A percentile compares a stretch with the other conserved stretches of the same genome.
phyloP scores from a whole-genome alignment of 2,329 filamentous ascomycete genomes.

The Arthroderma sp. region DNA sequence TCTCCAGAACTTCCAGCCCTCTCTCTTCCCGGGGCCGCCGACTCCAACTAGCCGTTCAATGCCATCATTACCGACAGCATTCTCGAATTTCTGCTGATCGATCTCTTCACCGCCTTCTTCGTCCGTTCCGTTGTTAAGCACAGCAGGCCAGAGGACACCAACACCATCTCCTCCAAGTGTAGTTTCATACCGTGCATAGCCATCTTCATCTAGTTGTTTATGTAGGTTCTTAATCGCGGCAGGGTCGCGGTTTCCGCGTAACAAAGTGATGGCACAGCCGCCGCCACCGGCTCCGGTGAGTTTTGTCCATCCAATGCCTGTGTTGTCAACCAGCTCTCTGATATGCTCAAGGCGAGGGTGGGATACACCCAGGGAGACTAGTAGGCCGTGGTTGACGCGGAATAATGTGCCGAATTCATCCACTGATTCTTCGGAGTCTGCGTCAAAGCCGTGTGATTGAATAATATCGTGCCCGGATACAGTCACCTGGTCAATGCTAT shows the following conservation, averaged over 20 bases:
- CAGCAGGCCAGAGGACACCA: slow-evolving; percentile 84
- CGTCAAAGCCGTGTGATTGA: slow-evolving; percentile 52
- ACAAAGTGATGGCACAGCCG: slow-evolving; percentile 83
- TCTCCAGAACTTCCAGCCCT: slow-evolving; percentile 81
- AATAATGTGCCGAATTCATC: slow-evolving; percentile 73
- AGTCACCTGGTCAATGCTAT: slow-evolving; percentile 61
- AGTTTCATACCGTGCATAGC: slow-evolving; percentile 74
- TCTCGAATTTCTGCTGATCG: slow-evolving; percentile 75
- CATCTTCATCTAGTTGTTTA: slow-evolving; percentile 51
- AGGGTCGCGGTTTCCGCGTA: slow-evolving; percentile 52
- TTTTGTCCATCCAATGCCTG: slow-evolving; percentile 91
- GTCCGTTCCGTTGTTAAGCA: slow-evolving; percentile 69
- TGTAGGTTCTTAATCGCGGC: slow-evolving; percentile 52
- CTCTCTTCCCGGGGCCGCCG: slow-evolving; percentile 52
- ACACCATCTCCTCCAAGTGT: slow-evolving; percentile 88
- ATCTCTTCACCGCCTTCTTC: slow-evolving; percentile 85
- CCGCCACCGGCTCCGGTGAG: slow-evolving; percentile 91
- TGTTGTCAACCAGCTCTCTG: slow-evolving; percentile 77
- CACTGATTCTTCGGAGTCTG: slow-evolving; percentile 49
- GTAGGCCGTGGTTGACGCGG: slow-evolving; percentile 81
- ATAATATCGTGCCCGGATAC: slow-evolving; percentile 44
- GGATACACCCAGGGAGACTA: slow-evolving; percentile 84
- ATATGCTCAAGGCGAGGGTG: slow-evolving; percentile 87
- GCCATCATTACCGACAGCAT: slow-evolving; percentile 68
- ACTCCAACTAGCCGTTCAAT: slow-evolving; percentile 83